These are phyloP conservation scores for Blechomonas ayalai DNA, from an alignment of 208 protist genomes.

Conservation along the genomic window DNA sequence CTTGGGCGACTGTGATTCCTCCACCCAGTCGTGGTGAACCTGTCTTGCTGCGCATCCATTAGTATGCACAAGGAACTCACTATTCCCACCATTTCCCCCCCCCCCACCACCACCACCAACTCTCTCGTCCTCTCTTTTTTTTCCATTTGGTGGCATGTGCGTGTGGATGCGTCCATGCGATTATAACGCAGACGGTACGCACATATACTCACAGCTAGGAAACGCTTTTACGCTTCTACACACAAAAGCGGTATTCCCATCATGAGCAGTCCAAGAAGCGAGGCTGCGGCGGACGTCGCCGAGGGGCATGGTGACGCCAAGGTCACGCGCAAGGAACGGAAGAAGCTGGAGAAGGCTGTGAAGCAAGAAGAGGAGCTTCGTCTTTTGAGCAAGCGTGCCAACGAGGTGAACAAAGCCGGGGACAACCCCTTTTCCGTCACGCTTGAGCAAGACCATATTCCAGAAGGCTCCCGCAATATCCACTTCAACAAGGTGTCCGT, in stretches of 20 bases:
- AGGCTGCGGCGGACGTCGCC: background rate
- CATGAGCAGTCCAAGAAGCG: slow-evolving; percentile 1
- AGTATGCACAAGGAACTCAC: too few relatives aligned
- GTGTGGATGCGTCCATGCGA: background rate
- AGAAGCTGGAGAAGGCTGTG: slow-evolving; percentile 47
- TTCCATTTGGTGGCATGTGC: background rate
- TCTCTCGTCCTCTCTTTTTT: background rate
- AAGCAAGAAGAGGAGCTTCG: slow-evolving; percentile 52
- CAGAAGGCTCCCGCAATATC: slow-evolving; percentile 78
- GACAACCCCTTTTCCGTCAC: slow-evolving; percentile 83
- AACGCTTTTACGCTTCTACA: background rate
- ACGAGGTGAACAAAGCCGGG: slow-evolving; percentile 48
- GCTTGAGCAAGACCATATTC: slow-evolving; percentile 38
- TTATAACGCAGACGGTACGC: background rate
- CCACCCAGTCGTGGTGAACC: too few relatives aligned
- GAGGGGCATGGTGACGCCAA: background rate
- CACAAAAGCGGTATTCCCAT: background rate
- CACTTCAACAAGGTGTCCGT: slow-evolving; percentile 80
- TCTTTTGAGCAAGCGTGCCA: slow-evolving; percentile 36
- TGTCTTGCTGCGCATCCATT: too few relatives aligned
- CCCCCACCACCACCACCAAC: too few relatives aligned
- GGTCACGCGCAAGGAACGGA: slow-evolving; percentile 65
- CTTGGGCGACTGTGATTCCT: too few relatives aligned
- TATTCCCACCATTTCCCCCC: too few relatives aligned
- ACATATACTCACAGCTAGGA: slow-evolving; percentile 1